A percentile compares a stretch with the other conserved stretches of the same genome.
These are phyloP conservation scores for Corylus heterophylla DNA, from an alignment of 306 rosid genomes.

Conservation along the genomic window DNA sequence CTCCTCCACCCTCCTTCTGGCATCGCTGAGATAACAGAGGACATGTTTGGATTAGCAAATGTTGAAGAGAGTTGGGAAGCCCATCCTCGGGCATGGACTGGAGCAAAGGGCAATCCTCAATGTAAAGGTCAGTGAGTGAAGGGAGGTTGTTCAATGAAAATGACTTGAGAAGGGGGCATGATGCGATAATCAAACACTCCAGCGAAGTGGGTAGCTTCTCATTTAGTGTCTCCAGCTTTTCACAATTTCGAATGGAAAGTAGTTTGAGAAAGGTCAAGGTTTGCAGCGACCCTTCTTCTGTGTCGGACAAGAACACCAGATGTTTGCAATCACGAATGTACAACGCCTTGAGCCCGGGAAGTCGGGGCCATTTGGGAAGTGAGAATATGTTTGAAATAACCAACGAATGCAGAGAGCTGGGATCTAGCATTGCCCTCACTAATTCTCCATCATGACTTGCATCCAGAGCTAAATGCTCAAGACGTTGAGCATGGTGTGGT, in stretches of 20 bases:
- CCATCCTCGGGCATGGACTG: not conserved
- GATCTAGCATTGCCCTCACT: not conserved
- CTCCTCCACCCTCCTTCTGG: not conserved
- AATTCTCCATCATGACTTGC: not conserved
- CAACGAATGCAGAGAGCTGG: not conserved
- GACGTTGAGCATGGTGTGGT: not conserved
- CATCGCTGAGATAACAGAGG: not conserved
- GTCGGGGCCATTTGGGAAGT: not conserved
- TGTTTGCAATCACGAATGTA: not conserved
- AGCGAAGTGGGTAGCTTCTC: not conserved
- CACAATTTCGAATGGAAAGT: not conserved
- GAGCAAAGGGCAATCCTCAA: not conserved
- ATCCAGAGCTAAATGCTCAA: not conserved
- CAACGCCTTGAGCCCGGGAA: not conserved
- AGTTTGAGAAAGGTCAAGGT: not conserved
- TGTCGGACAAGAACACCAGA: not conserved
- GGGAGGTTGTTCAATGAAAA: not conserved
- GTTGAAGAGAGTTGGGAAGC: not conserved
- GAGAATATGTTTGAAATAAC: not conserved
- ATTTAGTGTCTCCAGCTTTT: not conserved
- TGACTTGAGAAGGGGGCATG: not conserved
- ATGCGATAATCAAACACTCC: not conserved
- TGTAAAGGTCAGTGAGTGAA: not conserved
- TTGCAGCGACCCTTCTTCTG: not conserved
- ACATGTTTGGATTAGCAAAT: not conserved